Conservation (phyloP, 768 basidiomycete genomes). For the Cystofilobasidium bisporidii region DNA sequence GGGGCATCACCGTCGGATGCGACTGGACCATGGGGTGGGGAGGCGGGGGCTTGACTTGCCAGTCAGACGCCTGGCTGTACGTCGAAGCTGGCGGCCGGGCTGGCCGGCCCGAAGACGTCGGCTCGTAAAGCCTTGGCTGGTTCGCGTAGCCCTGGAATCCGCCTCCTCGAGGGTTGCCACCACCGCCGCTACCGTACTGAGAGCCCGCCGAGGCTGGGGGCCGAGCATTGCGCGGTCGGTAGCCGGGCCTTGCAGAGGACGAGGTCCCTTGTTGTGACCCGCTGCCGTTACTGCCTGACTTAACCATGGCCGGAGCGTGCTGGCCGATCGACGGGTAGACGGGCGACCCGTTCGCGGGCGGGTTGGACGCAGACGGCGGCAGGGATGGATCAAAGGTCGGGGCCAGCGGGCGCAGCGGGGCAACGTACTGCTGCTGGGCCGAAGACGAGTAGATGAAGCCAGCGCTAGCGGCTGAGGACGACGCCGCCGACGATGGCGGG, state of each 20-base stretch:
- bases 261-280: no score
- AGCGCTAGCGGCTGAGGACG: neutral
- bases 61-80: neutral
- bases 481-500: neutral
- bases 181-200: neutral
- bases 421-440: neutral
- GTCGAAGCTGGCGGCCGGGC: neutral
- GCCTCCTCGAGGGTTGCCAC: neutral
- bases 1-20: constrained; percentile 16
- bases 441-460: neutral
- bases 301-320: neutral
- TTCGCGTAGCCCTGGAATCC: neutral
- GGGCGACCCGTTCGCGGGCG: neutral
- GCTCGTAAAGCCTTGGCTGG: neutral
- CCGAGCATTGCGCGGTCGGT: neutral
- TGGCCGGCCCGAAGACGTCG: no score
- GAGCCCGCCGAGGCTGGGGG: neutral
- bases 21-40: neutral
- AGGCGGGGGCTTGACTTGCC: constrained; percentile 11
- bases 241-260: neutral
- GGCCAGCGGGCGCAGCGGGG: constrained; percentile 19
- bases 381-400: constrained; percentile 21
- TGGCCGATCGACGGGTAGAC: neutral
- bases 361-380: neutral
- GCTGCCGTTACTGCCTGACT: neutral